Conservation (phyloP, 306 rosid species). For the Cyclanthera cordifolia region DNA sequence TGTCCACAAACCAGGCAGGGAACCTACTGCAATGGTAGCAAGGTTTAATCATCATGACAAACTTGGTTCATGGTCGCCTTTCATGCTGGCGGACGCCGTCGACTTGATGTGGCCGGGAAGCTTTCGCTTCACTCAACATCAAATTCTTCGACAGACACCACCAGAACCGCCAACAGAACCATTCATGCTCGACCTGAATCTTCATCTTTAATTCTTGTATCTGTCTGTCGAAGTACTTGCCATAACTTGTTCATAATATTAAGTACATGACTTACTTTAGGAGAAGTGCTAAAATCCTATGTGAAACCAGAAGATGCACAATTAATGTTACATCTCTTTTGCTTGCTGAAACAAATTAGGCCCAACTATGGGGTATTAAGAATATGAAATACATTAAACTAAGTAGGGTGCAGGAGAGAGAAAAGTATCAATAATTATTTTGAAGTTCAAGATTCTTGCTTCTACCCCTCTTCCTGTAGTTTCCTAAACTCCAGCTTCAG, state of each 20-base stretch:
- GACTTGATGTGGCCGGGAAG: constrained; percentile 85
- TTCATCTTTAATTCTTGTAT: constrained; percentile 43
- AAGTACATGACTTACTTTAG: constrained; percentile 8
- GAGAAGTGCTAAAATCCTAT: background rate
- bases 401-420: background rate
- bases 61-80: constrained; percentile 28
- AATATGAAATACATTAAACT: background rate
- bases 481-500: background rate
- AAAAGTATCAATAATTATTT: background rate
- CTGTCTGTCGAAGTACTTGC: background rate
- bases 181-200: constrained; percentile 64
- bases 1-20: constrained; percentile 53
- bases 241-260: constrained; percentile 1
- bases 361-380: background rate
- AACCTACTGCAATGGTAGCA: constrained; percentile 31
- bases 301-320: constrained; percentile 4
- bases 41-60: constrained; percentile 51
- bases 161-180: constrained; percentile 33
- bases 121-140: constrained; percentile 47
- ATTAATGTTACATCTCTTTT: constrained; percentile 1
- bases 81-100: constrained; percentile 35
- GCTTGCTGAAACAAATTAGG: background rate
- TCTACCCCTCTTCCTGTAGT: background rate
- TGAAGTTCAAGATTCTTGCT: background rate
- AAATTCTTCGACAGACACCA: constrained; percentile 29